A percentile compares a stretch with the other conserved stretches of the same genome.
These are phyloP conservation scores for Coniochaeta hoffmannii DNA, from an alignment of 2,329 filamentous ascomycete species.

Conservation along the genomic window DNA sequence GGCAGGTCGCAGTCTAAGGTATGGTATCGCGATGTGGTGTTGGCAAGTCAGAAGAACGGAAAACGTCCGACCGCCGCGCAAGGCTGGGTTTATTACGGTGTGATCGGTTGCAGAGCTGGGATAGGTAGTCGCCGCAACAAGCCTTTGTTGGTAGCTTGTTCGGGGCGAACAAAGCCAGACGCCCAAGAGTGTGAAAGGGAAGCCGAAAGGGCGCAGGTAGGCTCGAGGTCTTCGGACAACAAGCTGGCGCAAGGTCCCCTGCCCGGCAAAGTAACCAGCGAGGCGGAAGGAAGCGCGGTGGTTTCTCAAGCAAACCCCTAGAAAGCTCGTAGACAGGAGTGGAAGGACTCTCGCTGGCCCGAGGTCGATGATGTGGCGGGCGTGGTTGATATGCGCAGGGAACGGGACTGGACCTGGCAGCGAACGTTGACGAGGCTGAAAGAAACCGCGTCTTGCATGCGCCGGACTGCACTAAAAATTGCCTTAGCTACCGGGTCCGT, in stretches of 20 bases:
- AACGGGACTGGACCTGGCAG: not conserved
- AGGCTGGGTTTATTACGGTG: not conserved
- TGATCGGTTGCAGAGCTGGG: not conserved
- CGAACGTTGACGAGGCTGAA: not conserved
- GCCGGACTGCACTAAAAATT: not conserved
- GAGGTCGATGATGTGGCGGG: not conserved
- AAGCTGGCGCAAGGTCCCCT: not conserved
- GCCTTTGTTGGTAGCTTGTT: not conserved
- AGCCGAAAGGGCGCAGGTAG: not conserved
- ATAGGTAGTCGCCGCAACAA: not conserved
- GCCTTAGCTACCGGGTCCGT: not conserved
- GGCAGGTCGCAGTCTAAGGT: not conserved
- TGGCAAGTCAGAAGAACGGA: not conserved
- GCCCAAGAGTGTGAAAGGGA: not conserved
- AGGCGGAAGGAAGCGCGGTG: not conserved
- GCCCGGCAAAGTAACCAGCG: not conserved
- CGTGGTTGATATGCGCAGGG: not conserved
- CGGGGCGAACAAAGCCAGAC: not conserved
- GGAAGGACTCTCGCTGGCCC: not conserved
- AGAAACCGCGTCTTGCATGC: not conserved
- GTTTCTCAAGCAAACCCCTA: not conserved
- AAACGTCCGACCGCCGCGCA: not conserved
- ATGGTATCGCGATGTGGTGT: not conserved
- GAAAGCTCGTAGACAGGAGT: not conserved
- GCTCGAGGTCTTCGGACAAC: not conserved